Evolutionary conservation across 768 basidiomycete species (phyloP), one percentile per base, ranked within the genome.

Genomic region (Amyloporia xantha): DNA sequence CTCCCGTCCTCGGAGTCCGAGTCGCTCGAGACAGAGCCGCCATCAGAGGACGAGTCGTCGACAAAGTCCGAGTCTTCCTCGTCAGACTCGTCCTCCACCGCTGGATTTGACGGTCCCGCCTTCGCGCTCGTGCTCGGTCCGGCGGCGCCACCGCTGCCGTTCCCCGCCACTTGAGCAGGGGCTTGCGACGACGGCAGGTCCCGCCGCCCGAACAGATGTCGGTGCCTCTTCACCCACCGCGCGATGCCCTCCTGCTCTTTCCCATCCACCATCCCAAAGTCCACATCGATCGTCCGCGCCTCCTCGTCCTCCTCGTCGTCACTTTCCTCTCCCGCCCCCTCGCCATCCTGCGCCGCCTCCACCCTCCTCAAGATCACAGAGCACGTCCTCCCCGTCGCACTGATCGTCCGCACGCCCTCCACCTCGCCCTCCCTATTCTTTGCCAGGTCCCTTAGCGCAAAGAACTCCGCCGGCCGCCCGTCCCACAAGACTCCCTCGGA

Each of bases 391-490:
- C 86, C 88, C 5, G 77, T 79, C 12, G 80, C 82, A 20, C 77
- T 79, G 40, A 82, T 66, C 20, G 85, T 62, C 41, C 77, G 58
- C 54, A 69, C 62, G 41, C 58, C 64, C 21, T 61, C 59, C 2
- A 44, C 41, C 4, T 79, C 66, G 13, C 72, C 81, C 17, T 78
- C 77, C 21, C 58, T 62, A 49, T 69, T 73, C 15, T 46, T 45
- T 11, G 59, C 61, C n/a, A 90, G 63, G 54, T 82, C 77, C 39
- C 72, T 69, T 20, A 84, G 64, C 2, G 80, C 66, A 81, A 86
- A 89, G 58, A 86, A 89, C 55, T 86, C 83, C 58, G 83, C 86
- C 2, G 85, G 85, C 54, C 84, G 84, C 59, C 76, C 78, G 60
- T 87, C 85, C 77, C 83, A 84, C 6, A 90, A 71, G 13, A 90